These are phyloP conservation scores for Fonsecaea pugnacius DNA, from an alignment of 2,329 filamentous ascomycete species.

Conservation along the genomic window DNA sequence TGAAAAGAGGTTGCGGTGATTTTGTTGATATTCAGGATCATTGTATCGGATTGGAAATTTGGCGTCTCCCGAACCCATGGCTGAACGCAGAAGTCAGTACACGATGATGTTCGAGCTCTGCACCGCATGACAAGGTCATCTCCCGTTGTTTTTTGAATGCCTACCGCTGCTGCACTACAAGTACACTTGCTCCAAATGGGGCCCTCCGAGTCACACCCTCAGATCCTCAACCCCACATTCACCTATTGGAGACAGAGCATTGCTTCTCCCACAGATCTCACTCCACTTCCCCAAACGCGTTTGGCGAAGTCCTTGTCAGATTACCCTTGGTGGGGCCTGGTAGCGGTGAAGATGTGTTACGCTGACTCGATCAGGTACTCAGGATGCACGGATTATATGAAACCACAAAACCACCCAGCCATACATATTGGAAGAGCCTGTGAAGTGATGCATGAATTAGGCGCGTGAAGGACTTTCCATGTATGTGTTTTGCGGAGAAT, in stretches of 20 bases:
- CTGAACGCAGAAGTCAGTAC: not conserved
- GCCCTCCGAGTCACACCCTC: not conserved
- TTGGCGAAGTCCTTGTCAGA: not conserved
- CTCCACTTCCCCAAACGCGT: not conserved
- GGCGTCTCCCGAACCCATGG: slow-evolving; percentile 19
- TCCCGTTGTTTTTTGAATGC: not conserved
- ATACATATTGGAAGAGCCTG: too few relatives aligned
- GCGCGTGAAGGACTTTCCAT: too few relatives aligned
- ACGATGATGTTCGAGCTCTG: not conserved
- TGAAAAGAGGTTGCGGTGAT: slow-evolving; percentile 23
- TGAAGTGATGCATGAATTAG: too few relatives aligned
- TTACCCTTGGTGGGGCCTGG: not conserved
- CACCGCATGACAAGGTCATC: not conserved
- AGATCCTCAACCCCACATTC: not conserved
- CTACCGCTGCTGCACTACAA: not conserved
- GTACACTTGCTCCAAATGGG: slow-evolving; percentile 1
- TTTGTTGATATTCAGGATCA: slow-evolving; percentile 31
- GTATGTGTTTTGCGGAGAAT: too few relatives aligned
- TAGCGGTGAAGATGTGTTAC: not conserved
- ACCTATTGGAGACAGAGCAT: not conserved
- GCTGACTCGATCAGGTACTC: not conserved
- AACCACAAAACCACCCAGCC: too few relatives aligned
- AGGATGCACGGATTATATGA: not conserved
- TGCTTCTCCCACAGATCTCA: not conserved
- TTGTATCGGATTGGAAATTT: slow-evolving; percentile 26